These are phyloP conservation scores for Yamadazyma dendronema DNA, from an alignment of 1,139 yeast species.

Conservation along the genomic window DNA sequence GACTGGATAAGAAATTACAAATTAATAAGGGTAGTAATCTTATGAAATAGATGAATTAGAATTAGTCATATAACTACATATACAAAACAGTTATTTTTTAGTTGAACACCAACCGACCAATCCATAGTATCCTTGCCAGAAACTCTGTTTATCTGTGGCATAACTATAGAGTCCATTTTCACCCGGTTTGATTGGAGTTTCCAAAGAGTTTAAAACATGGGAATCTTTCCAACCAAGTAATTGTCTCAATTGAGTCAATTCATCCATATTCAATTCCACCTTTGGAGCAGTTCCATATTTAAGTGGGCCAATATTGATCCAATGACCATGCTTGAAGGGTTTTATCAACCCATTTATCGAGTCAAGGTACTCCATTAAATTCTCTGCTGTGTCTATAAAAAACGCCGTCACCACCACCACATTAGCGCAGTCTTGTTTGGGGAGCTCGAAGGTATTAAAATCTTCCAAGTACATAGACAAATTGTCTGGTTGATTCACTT, in stretches of 20 bases:
- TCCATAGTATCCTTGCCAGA: conserved; percentile 81
- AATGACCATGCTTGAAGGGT: conserved; percentile 48
- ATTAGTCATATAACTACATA: no score
- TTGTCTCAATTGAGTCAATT: conserved; percentile 49
- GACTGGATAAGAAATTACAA: conserved; percentile 90
- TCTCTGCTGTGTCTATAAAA: conserved; percentile 87
- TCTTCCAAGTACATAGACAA: conserved; percentile 59
- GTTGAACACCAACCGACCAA: conserved; percentile 45
- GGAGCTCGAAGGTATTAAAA: conserved; percentile 51
- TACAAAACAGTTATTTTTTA: background rate
- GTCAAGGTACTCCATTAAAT: conserved; percentile 68
- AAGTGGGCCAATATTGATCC: conserved; percentile 87
- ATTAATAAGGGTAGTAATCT: conserved; percentile 61
- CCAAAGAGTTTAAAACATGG: conserved; percentile 38
- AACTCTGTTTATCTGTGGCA: conserved; percentile 59
- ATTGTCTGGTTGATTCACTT: conserved; percentile 40
- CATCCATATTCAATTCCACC: conserved; percentile 69
- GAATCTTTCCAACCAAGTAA: conserved; percentile 65
- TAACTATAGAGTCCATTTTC: conserved; percentile 40
- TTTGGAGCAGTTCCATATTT: conserved; percentile 87
- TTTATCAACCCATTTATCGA: conserved; percentile 49
- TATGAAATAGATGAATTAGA: conserved; percentile 15
- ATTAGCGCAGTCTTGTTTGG: conserved; percentile 28
- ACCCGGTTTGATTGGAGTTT: conserved; percentile 11
- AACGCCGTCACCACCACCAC: conserved; percentile 68